A percentile compares a stretch with the other conserved stretches of the same genome.
Conservation (phyloP, 352 stramenopile species). For the Globisporangium recalcitrans region DNA sequence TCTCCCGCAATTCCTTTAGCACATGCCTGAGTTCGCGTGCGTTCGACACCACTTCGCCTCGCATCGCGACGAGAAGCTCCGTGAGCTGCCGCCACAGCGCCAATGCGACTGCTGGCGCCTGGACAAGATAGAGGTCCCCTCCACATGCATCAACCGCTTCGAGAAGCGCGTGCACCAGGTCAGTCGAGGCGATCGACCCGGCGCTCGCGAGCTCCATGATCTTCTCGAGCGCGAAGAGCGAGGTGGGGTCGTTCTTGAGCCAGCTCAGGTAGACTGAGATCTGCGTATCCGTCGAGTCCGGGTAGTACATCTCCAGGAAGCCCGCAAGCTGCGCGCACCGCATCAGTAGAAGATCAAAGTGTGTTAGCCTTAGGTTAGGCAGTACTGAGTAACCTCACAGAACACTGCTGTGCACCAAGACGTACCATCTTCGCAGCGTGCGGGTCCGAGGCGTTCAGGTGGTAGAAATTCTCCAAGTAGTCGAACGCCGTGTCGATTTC, state of each 20-base stretch:
- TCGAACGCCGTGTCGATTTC: slow-evolving; percentile 60
- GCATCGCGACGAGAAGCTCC: slow-evolving; percentile 39
- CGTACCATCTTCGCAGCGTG: slow-evolving; percentile 63
- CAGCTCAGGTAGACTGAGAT: slow-evolving; percentile 35
- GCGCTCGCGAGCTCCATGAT: slow-evolving; percentile 39
- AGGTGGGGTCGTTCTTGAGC: slow-evolving; percentile 53
- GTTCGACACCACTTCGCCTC: slow-evolving; percentile 14
- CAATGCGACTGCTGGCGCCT: slow-evolving; percentile 28
- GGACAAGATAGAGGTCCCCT: slow-evolving; percentile 41
- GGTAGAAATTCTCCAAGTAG: slow-evolving; percentile 69
- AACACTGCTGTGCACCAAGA: background rate
- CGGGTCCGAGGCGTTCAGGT: slow-evolving; percentile 45
- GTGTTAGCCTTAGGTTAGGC: background rate
- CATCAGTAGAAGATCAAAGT: background rate
- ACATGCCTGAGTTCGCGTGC: background rate
- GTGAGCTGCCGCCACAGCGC: slow-evolving; percentile 53
- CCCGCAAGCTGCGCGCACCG: slow-evolving; percentile 23
- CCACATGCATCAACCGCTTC: slow-evolving; percentile 50
- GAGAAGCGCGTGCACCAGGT: slow-evolving; percentile 34
- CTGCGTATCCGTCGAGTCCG: slow-evolving; percentile 38
- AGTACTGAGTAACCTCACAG: too few relatives aligned
- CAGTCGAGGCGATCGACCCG: slow-evolving; percentile 30
- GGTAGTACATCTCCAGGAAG: slow-evolving; percentile 45
- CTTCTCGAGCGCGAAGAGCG: slow-evolving; percentile 40
- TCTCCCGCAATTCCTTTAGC: background rate